Evolutionary conservation across 306 rosid genomes (phyloP), one percentile per base, ranked within the genome.

Genomic region (Pterocarpus macrocarpus): DNA sequence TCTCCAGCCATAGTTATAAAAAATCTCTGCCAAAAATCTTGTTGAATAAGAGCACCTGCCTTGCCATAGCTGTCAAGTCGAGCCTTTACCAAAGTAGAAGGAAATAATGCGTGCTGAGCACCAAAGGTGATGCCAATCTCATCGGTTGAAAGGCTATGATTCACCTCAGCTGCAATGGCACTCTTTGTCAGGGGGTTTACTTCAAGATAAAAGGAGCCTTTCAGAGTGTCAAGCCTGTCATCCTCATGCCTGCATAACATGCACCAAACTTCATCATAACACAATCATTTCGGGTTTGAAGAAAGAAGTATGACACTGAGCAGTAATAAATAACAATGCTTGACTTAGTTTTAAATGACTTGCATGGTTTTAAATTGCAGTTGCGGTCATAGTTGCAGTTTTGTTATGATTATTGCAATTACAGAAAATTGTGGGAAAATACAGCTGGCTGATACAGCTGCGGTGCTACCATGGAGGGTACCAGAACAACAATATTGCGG

Each of bases 1-100:
- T 92, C 94, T 63, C 92, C 92, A 58, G 89, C 90, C 65, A 92
- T 4, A 49, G 90, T 79, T 47, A 92, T 30, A 68, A 75, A 88
- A 14, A 85, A 59, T 70, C 69, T 84, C 57, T 89, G 64, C 89
- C 88, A 87, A 16, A 92, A 64, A 39, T 84, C 79, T 71, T 87
- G 92, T 91, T 80, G 91, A 72, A 92, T 32, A 5, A 86, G 83
- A 47, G 88, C 89, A 12, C 83, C 90, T 61, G 61, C 89, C 78
- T 39, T 87, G 56, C 93, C 94, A 2, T 73, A 62, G 1, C 87
- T 84, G 88, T 86, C 79, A 2, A 92, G 33, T 53, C 90, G 78
- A 38, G 90, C 87, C 89, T 90, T 92, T 2, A 86, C 73, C 73
- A 83, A 16, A 0, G 90, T 92, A 30, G 49, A 34, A 0, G 94